phyloP scores from a whole-genome alignment of 2,329 filamentous ascomycete species.

The Alternaria tenuissima region DNA sequence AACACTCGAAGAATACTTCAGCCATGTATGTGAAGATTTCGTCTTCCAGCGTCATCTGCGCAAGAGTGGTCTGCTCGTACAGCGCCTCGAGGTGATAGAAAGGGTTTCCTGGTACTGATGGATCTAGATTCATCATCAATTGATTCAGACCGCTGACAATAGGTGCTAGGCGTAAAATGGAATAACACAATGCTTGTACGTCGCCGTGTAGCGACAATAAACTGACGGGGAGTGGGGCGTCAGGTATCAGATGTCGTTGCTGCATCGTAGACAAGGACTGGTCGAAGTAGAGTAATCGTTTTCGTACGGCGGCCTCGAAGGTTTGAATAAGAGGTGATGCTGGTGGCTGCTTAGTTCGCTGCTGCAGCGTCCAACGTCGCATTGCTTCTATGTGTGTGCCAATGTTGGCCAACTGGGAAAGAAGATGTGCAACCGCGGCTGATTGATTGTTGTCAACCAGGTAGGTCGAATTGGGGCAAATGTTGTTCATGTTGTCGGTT shows the following conservation, averaged over 20 bases:
- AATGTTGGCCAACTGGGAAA: conserved; percentile 57
- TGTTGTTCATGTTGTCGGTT: conserved; percentile 39
- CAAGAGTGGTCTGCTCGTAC: conserved; percentile 72
- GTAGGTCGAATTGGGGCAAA: conserved; percentile 50
- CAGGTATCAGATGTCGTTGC: conserved; percentile 64
- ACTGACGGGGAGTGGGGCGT: conserved; percentile 68
- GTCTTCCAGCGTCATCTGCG: conserved; percentile 74
- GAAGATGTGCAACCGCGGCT: conserved; percentile 47
- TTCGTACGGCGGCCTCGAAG: conserved; percentile 70
- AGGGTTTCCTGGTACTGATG: conserved; percentile 52
- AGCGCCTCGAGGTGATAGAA: conserved; percentile 83
- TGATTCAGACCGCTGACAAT: conserved; percentile 57
- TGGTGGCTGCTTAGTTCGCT: conserved; percentile 34
- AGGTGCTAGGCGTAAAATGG: conserved; percentile 67
- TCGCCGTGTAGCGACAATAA: conserved; percentile 69
- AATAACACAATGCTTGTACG: conserved; percentile 61
- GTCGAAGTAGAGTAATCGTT: conserved; percentile 67
- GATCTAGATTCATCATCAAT: conserved; percentile 58
- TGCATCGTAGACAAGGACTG: conserved; percentile 67
- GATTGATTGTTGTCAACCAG: conserved; percentile 50
- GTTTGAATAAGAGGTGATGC: conserved; percentile 66
- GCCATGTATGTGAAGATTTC: conserved; percentile 70
- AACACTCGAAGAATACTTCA: conserved; percentile 78
- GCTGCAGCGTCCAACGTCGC: conserved; percentile 55
- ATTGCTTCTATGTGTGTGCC: conserved; percentile 59